Evolutionary conservation across 2,329 filamentous ascomycete genomes (phyloP), one percentile per base, ranked within the genome.

Genomic region (Ophiostoma ulmi): DNA sequence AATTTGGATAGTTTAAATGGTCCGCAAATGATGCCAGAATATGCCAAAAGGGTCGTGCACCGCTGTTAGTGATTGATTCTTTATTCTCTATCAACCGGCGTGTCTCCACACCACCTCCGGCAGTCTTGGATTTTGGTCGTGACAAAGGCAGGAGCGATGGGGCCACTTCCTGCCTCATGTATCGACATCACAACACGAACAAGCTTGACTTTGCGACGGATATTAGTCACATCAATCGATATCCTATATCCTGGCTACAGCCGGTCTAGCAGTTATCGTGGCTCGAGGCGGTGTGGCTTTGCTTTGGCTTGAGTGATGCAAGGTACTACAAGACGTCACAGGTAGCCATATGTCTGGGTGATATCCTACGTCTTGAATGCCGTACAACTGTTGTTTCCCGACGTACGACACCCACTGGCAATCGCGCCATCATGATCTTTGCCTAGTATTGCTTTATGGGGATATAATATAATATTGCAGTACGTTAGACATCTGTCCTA

Each of bases 91-190:
- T 11, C 22, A 22, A 55, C 26, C 58, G 22, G 52, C 58, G 11
- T 63, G 26, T 63, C 26, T 20, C 58, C 58, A 63, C 58, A 63
- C 58, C 58, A 63, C 58, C 58, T 63, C 52, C 58, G 58, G 26
- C 26, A 63, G 58, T 63, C 26, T 55, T 31, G 58, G 4, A 7
- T 36, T 17, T 11, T 17, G 11, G 10, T 26, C n/a, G 8, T 26
- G 22, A 35, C 44, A 5, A 17, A 63, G 58, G 52, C 7, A 58
- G 22, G 58, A 63, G 58, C 58, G 13, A 63, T 63, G 26, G 6
- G 26, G 11, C 26, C 58, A 63, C 58, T 35, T 31, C 58, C 58
- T 63, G 11, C 58, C 26, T 63, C 26, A 35, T 35, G 26, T 20
- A 17, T 36, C 14, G 26, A 36, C 58, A 63, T 63, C 13, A 17